A percentile compares a stretch with the other conserved stretches of the same genome.
phyloP scores from a whole-genome alignment of 1,284 basidiomycete species.

The Puccinia brachypodii region DNA sequence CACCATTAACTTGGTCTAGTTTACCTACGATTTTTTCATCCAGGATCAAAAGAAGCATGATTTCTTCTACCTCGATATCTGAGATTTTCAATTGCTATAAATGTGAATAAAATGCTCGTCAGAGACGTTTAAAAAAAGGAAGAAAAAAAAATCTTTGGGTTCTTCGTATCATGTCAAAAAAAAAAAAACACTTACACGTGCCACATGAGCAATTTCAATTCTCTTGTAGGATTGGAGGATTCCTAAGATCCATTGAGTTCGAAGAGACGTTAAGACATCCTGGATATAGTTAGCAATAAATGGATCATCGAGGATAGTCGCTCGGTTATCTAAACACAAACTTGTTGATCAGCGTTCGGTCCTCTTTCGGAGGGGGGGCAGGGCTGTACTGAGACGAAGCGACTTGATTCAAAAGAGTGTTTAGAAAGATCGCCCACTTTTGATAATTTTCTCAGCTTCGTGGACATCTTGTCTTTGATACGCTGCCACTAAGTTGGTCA shows the following conservation, averaged over 20 bases:
- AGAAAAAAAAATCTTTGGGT: neutral
- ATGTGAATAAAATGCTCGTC: neutral
- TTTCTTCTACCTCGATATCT: conserved; percentile 81
- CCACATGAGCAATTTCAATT: conserved; percentile 53
- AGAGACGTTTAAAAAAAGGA: neutral
- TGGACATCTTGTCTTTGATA: conserved; percentile 96
- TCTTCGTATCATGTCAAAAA: neutral
- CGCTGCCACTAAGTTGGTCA: conserved; percentile 94
- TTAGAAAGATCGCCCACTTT: conserved; percentile 63
- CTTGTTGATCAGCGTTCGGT: neutral
- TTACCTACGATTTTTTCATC: conserved; percentile 92
- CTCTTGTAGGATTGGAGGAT: conserved; percentile 55
- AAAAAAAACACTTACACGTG: conserved; percentile 40
- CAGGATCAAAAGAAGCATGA: conserved; percentile 87
- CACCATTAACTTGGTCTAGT: conserved; percentile 92
- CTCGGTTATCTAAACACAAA: conserved; percentile 52
- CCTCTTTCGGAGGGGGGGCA: too few species aligned
- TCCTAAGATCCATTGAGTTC: conserved; percentile 57
- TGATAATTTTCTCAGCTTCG: conserved; percentile 88
- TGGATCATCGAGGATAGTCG: conserved; percentile 55
- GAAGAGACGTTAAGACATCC: conserved; percentile 55
- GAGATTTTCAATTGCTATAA: conserved; percentile 90
- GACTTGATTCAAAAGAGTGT: neutral
- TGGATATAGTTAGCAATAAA: conserved; percentile 56
- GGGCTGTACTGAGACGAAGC: too few species aligned